Base-by-base conservation (phyloP, 2,329 filamentous ascomycete genomes). In the Aureobasidium sp. region DNA sequence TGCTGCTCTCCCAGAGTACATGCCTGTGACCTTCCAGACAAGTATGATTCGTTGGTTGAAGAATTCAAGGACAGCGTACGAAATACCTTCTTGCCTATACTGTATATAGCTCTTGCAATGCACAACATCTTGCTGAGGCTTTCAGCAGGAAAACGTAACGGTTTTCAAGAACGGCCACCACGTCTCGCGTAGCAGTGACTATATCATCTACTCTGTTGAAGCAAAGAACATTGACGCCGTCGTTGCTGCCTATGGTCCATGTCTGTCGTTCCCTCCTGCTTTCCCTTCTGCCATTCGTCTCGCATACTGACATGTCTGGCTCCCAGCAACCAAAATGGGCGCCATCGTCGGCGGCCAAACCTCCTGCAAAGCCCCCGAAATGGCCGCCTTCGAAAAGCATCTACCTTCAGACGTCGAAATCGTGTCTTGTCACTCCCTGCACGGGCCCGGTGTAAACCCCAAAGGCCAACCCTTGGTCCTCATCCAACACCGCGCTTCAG, bases 161-260 rank as follows among this genome's bases (percentile, higher is more conserved):
- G 94, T 99, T 71, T 86, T 93, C 74, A 87, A 85, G 75, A 96
- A 96, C 84, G 95, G 95, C 70, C 92, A 97, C 79, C 84, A 93
- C 75, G 94, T 99, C 70, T 97, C 94, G 69, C 87, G 94, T 78
- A 87, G 87, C 76, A 97, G 92, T 87, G 93, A 97, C 82, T 97
- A 92, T 76, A 96, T 97, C 78, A 91, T 99, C 74, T 99, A 99
- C 83, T 96, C 89, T 77, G 94, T 99, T 76, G 93, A 97, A 77
- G 94, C 94, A 65, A 91, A 91, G 70, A 84, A 87, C 67, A 96
- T 99, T 75, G 89, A 91, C 73, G 84, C 83, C 68, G 90, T 97
- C 69, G 94, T 97, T 70, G 88, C 87, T 65, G 81, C 88, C 70
- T 99, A 91, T 75, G 94, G 92, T 66, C 93, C 93, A 69, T 97